These are phyloP conservation scores for Gorgonomyces haynaldii DNA, from an alignment of 192 early-diverging fungal genomes.

Conservation along the genomic window DNA sequence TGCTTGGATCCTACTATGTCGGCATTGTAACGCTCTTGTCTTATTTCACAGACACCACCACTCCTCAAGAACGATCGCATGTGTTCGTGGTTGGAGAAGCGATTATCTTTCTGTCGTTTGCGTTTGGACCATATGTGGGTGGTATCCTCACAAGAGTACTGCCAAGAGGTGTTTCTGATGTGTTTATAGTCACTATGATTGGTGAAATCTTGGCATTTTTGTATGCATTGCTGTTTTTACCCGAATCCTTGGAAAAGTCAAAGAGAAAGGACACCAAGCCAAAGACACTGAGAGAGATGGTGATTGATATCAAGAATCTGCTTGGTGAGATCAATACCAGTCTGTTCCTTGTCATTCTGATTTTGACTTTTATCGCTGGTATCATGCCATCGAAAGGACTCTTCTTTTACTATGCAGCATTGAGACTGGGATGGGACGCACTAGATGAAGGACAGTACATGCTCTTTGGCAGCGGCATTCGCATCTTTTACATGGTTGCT, in stretches of 20 bases:
- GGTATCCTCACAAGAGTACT: constrained; percentile 16
- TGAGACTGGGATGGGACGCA: constrained; percentile 32
- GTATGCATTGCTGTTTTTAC: constrained; percentile 22
- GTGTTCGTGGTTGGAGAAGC: constrained; percentile 25
- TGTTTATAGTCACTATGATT: constrained; percentile 18
- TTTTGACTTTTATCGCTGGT: background rate
- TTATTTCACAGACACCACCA: constrained; percentile 27
- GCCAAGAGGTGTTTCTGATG: constrained; percentile 15
- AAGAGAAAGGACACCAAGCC: background rate
- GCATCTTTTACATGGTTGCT: constrained; percentile 24
- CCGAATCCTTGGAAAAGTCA: constrained; percentile 18
- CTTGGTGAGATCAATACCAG: background rate
- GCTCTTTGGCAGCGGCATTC: constrained; percentile 11
- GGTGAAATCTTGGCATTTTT: constrained; percentile 15
- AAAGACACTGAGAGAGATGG: too few species aligned
- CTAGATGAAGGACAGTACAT: constrained; percentile 26
- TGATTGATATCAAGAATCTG: background rate
- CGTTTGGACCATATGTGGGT: constrained; percentile 26
- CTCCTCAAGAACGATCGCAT: constrained; percentile 7
- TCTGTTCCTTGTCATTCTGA: background rate
- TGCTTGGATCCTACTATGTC: constrained; percentile 18
- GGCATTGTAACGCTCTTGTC: constrained; percentile 15
- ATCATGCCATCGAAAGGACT: background rate
- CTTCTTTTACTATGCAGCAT: constrained; percentile 30
- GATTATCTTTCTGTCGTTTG: constrained; percentile 19